Conservation (phyloP, 306 rosid species). For the Prunus armeniaca region DNA sequence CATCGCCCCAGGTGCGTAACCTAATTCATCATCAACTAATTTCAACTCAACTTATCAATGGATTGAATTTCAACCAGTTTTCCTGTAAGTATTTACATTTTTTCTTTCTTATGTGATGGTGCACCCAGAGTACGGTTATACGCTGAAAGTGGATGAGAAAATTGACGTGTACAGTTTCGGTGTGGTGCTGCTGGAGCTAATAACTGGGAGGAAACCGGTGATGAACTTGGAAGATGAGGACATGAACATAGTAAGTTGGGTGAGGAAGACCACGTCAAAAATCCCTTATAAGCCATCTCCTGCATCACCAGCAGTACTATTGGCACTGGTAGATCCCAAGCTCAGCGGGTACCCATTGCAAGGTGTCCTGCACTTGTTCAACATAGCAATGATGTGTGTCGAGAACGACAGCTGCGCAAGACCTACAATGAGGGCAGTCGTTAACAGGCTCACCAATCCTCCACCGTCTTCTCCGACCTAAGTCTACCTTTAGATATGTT, state of each 20-base stretch:
- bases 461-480: constrained; percentile 46
- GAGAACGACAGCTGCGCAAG: constrained; percentile 61
- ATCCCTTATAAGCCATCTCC: constrained; percentile 38
- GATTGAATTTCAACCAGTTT: too few relatives aligned
- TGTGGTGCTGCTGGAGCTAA: constrained; percentile 77
- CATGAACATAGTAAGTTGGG: constrained; percentile 92
- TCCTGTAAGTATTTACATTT: background rate
- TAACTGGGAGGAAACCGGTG: constrained; percentile 80
- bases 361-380: constrained; percentile 59
- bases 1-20: constrained; percentile 80
- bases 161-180: constrained; percentile 95
- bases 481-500: constrained; percentile 36
- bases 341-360: constrained; percentile 34
- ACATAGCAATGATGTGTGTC: constrained; percentile 88
- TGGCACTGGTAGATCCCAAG: constrained; percentile 47
- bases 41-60: too few relatives aligned
- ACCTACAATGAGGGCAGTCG: constrained; percentile 92
- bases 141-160: constrained; percentile 87
- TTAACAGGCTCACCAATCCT: constrained; percentile 79
- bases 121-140: constrained; percentile 82
- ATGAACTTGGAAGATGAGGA: constrained; percentile 80
- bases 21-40: background rate
- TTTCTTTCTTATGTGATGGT: background rate
- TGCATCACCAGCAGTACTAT: constrained; percentile 38
- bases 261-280: constrained; percentile 41